Conservation (phyloP, 371 early-diverging fungal genomes). For the Mortierella polycephala region DNA sequence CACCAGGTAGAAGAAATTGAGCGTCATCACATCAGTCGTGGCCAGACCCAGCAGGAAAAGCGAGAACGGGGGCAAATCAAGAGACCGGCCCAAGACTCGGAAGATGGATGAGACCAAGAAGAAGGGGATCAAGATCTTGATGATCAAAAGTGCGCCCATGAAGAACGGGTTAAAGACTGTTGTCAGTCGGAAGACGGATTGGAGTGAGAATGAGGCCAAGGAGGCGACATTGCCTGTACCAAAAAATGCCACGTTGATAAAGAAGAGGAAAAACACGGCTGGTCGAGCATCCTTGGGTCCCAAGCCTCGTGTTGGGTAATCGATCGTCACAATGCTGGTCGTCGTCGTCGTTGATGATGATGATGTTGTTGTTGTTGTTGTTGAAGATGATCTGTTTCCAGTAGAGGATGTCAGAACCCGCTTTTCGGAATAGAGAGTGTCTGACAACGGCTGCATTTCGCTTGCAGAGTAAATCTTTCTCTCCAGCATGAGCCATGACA, state of each 20-base stretch:
- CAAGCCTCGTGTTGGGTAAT: conserved; percentile 50
- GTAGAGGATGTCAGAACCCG: conserved; percentile 7
- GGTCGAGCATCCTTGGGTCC: conserved; percentile 75
- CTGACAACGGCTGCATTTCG: conserved; percentile 40
- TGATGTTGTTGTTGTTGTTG: background rate
- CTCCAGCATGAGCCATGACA: conserved; percentile 89
- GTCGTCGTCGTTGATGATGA: too few species aligned
- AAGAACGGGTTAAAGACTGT: conserved; percentile 92
- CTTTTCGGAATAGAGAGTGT: conserved; percentile 39
- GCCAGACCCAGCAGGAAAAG: conserved; percentile 85
- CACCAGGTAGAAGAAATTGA: conserved; percentile 96
- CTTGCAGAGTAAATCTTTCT: conserved; percentile 59
- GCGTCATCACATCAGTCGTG: conserved; percentile 92
- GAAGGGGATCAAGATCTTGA: conserved; percentile 94
- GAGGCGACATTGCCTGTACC: conserved; percentile 97
- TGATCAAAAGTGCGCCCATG: conserved; percentile 86
- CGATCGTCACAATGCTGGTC: conserved; percentile 1
- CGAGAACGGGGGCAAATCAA: conserved; percentile 85
- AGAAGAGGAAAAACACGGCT: conserved; percentile 82
- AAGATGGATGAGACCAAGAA: conserved; percentile 86
- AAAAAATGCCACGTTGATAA: conserved; percentile 94
- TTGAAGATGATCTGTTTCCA: background rate
- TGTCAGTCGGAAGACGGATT: conserved; percentile 91
- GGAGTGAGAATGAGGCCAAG: conserved; percentile 85
- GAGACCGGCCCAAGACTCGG: conserved; percentile 75